These are phyloP conservation scores for Phanerodontia chrysosporium DNA, from an alignment of 768 basidiomycete species.

Conservation along the genomic window DNA sequence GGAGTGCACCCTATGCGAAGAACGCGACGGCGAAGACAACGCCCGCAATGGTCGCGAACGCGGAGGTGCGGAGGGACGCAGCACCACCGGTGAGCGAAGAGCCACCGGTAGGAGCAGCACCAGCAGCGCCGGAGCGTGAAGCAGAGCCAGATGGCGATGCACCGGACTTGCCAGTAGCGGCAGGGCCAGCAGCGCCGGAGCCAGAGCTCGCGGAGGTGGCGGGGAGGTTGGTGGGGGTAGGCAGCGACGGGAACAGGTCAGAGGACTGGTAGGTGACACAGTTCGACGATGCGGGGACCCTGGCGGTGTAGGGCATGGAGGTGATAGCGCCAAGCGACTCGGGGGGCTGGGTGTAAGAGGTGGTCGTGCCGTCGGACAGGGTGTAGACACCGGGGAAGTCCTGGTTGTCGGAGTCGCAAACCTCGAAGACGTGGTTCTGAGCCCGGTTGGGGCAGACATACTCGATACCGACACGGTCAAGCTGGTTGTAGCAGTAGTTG, in stretches of 20 bases:
- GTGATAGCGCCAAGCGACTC: constrained; percentile 43
- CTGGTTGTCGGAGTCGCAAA: constrained; percentile 66
- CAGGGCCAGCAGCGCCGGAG: constrained; percentile 4
- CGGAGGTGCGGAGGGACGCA: constrained; percentile 24
- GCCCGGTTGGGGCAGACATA: constrained; percentile 73
- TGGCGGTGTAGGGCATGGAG: constrained; percentile 40
- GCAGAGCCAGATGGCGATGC: neutral
- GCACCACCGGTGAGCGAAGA: constrained; percentile 15
- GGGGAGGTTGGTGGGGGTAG: neutral
- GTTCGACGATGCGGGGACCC: constrained; percentile 37
- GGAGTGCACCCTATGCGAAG: constrained; percentile 23
- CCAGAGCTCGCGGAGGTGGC: neutral
- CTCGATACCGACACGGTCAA: constrained; percentile 67
- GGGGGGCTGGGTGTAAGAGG: constrained; percentile 44
- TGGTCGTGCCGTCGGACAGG: constrained; percentile 31
- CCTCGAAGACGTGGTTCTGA: constrained; percentile 53
- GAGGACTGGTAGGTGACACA: constrained; percentile 29
- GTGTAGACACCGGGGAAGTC: constrained; percentile 51
- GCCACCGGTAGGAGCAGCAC: constrained; percentile 16
- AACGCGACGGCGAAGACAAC: constrained; percentile 32
- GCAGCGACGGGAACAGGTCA: constrained; percentile 5
- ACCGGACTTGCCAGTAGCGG: constrained; percentile 6
- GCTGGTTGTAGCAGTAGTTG: constrained; percentile 65
- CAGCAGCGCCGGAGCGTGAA: constrained; percentile 6
- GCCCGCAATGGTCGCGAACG: constrained; percentile 27